Evolutionary conservation across 805 yeast genomes (phyloP).

Genomic region (Lipomyces mesembrius): DNA sequence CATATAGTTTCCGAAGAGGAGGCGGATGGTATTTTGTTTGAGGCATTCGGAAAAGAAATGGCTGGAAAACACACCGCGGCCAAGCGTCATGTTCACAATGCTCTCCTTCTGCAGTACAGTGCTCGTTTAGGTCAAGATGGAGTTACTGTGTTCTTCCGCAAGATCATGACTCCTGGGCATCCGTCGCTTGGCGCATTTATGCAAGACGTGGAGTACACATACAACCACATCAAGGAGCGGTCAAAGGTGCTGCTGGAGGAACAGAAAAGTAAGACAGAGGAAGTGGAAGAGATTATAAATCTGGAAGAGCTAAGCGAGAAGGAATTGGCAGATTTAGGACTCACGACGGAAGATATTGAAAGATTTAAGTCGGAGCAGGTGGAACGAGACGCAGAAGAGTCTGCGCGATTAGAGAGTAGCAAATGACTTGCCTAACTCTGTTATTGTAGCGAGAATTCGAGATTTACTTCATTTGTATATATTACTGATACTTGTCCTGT

Average conservation of each 20-base stretch:
- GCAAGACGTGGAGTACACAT: constrained; percentile 75
- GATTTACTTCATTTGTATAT: not conserved
- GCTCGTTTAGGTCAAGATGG: constrained; percentile 52
- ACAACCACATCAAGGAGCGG: constrained; percentile 72
- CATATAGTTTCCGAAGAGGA: constrained; percentile 79
- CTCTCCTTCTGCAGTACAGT: constrained; percentile 77
- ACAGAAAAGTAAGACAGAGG: constrained; percentile 46
- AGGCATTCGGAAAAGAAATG: constrained; percentile 83
- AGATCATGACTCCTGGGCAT: constrained; percentile 56
- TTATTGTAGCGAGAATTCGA: not conserved
- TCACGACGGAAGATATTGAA: constrained; percentile 32
- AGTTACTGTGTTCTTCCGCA: constrained; percentile 70
- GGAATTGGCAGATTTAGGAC: constrained; percentile 27
- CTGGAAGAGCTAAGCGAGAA: constrained; percentile 30
- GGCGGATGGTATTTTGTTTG: constrained; percentile 90
- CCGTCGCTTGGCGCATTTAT: constrained; percentile 73
- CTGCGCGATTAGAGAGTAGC: not conserved
- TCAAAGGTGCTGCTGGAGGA: constrained; percentile 69
- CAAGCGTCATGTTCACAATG: constrained; percentile 73
- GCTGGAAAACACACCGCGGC: constrained; percentile 61
- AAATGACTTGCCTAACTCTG: not conserved
- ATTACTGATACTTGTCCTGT: not conserved
- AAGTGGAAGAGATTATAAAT: constrained; percentile 50
- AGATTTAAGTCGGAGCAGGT: constrained; percentile 25
- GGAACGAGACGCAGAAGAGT: constrained; percentile 27